These are phyloP conservation scores for Phytophthora idaei DNA, from an alignment of 352 stramenopile species.

Conservation along the genomic window DNA sequence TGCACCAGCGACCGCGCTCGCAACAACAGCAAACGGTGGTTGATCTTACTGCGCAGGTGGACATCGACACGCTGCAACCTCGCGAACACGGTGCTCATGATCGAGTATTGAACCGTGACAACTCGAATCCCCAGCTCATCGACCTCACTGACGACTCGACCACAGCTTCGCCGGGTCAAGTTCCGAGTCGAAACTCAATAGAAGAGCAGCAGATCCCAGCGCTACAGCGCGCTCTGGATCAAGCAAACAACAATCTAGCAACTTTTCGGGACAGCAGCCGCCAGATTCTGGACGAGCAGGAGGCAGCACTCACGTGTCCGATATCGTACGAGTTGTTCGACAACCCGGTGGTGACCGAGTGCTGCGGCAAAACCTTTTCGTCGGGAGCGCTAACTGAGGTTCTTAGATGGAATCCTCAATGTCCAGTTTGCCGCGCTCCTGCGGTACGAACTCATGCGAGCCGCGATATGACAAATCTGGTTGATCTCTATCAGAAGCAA, in stretches of 20 bases:
- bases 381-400: conserved; percentile 3
- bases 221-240: conserved; percentile 3
- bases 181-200: not conserved
- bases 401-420: not conserved
- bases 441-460: conserved; percentile 6
- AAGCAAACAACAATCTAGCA: not conserved
- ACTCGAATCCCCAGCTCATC: not conserved
- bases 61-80: not conserved
- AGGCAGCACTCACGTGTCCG: conserved; percentile 19
- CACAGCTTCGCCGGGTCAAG: not conserved
- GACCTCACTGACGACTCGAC: conserved; percentile 6
- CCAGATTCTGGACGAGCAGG: conserved; percentile 9
- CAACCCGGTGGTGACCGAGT: conserved; percentile 18
- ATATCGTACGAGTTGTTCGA: conserved; percentile 23
- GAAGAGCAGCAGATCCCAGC: not conserved
- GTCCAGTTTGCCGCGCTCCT: conserved; percentile 12
- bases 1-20: too few relatives aligned
- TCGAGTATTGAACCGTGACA: not conserved
- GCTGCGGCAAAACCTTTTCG: conserved; percentile 25
- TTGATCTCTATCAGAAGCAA: conserved; percentile 14
- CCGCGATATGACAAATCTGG: conserved; percentile 14
- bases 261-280: not conserved
- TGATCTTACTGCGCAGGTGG: not conserved
- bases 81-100: not conserved
- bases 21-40: not conserved